Percentiles rank a stretch among this genome's conserved stretches.
phyloP scores from a whole-genome alignment of 2,329 filamentous ascomycete genomes.

The Pseudogymnoascus destructans region DNA sequence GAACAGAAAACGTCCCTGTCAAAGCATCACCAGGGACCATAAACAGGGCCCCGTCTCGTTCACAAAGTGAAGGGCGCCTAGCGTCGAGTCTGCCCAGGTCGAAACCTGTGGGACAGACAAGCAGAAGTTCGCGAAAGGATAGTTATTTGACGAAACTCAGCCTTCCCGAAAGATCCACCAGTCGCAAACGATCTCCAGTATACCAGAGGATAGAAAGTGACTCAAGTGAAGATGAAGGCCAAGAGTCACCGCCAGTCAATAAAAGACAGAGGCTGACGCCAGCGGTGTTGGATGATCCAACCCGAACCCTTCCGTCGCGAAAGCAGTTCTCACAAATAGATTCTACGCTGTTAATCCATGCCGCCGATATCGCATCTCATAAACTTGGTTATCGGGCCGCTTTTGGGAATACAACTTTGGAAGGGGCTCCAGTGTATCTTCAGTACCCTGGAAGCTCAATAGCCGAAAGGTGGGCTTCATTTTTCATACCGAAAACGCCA shows the following conservation, averaged over 20 bases:
- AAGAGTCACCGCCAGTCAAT: conserved; percentile 10
- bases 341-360: conserved; percentile 35
- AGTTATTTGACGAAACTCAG: conserved; percentile 4
- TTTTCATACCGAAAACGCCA: not conserved
- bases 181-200: conserved; percentile 14
- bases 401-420: conserved; percentile 31
- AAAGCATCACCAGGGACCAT: conserved; percentile 3
- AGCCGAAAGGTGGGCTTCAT: conserved; percentile 45
- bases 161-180: not conserved
- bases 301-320: conserved; percentile 19
- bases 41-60: conserved; percentile 1
- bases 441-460: conserved; percentile 70
- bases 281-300: conserved; percentile 16
- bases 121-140: not conserved
- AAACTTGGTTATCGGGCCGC: conserved; percentile 38
- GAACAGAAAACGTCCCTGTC: conserved; percentile 6
- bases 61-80: conserved; percentile 7
- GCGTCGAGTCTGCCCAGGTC: not conserved
- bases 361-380: conserved; percentile 41
- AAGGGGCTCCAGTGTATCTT: conserved; percentile 49
- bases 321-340: conserved; percentile 20
- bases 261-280: conserved; percentile 8
- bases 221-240: conserved; percentile 9
- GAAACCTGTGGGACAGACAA: not conserved
- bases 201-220: conserved; percentile 15